Evolutionary conservation across 2,329 filamentous ascomycete species (phyloP).

Genomic region (Talaromyces rugulosus): DNA sequence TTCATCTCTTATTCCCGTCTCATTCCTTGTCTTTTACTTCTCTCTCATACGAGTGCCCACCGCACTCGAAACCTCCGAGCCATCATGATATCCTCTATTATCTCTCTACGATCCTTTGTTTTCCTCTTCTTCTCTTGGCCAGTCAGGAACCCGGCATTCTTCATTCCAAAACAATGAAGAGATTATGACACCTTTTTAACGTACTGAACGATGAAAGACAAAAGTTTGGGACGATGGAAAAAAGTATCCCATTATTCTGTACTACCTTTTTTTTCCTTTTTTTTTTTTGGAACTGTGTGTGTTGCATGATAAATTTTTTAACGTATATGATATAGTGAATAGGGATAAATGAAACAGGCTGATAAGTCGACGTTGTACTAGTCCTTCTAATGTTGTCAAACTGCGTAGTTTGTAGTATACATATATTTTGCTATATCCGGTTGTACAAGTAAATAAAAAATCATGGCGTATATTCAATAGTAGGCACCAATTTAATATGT

Average conservation of each 20-base stretch:
- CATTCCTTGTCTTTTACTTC: not conserved
- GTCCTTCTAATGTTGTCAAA: not conserved
- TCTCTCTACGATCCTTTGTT: not conserved
- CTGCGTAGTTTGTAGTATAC: not conserved
- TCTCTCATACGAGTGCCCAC: not conserved
- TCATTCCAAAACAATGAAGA: not conserved
- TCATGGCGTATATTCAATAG: no score
- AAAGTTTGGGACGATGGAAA: not conserved
- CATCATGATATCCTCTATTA: not conserved
- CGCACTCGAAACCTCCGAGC: not conserved
- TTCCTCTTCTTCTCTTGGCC: not conserved
- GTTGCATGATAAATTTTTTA: slow-evolving; percentile 4
- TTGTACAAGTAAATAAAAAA: no score
- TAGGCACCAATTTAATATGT: not conserved
- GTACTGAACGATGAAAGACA: not conserved
- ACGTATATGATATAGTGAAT: not conserved
- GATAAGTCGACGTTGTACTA: not conserved
- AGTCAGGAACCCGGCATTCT: not conserved
- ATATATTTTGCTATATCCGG: not conserved
- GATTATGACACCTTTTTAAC: not conserved
- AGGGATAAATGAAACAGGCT: not conserved
- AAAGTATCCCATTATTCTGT: not conserved
- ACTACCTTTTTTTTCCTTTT: slow-evolving; percentile 1
- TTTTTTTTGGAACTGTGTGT: slow-evolving; percentile 2
- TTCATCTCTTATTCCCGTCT: not conserved